Percentiles rank a stretch among this genome's conserved stretches.
Conservation (phyloP, 805 yeast species). For the Ogataea siamensis region DNA sequence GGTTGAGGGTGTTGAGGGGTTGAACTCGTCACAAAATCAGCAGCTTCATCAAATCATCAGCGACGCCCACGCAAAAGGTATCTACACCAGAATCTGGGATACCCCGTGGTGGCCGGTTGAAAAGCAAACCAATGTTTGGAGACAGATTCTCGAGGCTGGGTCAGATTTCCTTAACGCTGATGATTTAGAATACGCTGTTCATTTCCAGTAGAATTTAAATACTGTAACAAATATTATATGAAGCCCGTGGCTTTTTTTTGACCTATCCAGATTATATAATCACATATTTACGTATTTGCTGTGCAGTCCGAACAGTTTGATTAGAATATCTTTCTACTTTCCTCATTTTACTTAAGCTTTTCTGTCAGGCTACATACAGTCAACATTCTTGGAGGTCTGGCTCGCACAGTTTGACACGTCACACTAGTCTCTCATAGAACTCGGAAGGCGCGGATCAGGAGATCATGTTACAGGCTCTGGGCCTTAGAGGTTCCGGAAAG, state of each 20-base stretch:
- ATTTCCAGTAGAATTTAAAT: slow-evolving; percentile 8
- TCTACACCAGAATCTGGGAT: slow-evolving; percentile 69
- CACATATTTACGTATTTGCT: not conserved
- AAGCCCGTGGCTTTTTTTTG: no score
- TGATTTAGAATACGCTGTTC: slow-evolving; percentile 40
- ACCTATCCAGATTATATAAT: slow-evolving; percentile 1
- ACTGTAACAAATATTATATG: no score
- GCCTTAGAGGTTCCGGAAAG: slow-evolving; percentile 23
- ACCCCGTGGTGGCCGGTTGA: slow-evolving; percentile 63
- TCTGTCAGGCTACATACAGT: not conserved
- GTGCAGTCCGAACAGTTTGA: not conserved
- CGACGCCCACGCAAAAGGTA: slow-evolving; percentile 47
- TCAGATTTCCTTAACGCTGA: slow-evolving; percentile 64
- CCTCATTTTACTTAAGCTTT: not conserved
- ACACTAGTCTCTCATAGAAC: not conserved
- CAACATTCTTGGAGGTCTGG: not conserved
- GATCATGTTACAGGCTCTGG: slow-evolving; percentile 32
- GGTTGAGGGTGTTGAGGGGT: slow-evolving; percentile 27
- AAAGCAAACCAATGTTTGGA: slow-evolving; percentile 47
- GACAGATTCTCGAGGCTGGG: slow-evolving; percentile 44
- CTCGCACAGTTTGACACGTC: not conserved
- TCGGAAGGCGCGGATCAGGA: slow-evolving; percentile 6
- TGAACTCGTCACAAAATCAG: slow-evolving; percentile 35
- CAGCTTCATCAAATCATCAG: slow-evolving; percentile 32
- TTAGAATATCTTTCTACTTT: not conserved